A percentile compares a stretch with the other conserved stretches of the same genome.
These are phyloP conservation scores for Exophiala aquamarina DNA, from an alignment of 2,329 filamentous ascomycete genomes.

Conservation along the genomic window DNA sequence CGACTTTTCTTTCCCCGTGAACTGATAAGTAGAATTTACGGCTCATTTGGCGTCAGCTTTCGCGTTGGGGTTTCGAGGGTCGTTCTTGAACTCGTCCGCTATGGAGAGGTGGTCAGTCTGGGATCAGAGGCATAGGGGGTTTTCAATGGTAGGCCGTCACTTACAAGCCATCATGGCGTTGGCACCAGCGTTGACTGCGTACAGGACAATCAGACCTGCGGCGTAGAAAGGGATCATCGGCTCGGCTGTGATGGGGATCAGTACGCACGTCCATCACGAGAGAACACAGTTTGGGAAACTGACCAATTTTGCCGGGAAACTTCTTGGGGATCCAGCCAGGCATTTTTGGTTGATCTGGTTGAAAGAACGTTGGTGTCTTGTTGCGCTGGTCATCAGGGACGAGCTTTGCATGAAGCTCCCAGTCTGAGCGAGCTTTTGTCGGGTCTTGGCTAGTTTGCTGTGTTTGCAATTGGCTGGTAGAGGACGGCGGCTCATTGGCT, in stretches of 20 bases:
- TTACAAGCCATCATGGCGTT: constrained; percentile 76
- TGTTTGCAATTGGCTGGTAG: constrained; percentile 4
- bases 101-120: constrained; percentile 27
- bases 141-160: constrained; percentile 36
- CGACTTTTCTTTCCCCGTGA: not conserved
- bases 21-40: constrained; percentile 2
- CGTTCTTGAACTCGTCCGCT: constrained; percentile 97
- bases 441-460: constrained; percentile 17
- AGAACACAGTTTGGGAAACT: constrained; percentile 35
- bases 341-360: constrained; percentile 53
- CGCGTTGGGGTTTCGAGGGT: constrained; percentile 72
- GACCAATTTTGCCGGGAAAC: constrained; percentile 76
- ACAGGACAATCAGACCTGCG: constrained; percentile 87
- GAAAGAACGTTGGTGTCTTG: constrained; percentile 9
- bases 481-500: too few species aligned
- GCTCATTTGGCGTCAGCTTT: constrained; percentile 28
- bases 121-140: too few species aligned
- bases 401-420: constrained; percentile 12
- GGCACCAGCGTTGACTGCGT: constrained; percentile 85
- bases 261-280: not conserved
- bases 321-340: constrained; percentile 75
- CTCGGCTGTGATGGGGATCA: constrained; percentile 61
- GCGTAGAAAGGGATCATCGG: constrained; percentile 92
- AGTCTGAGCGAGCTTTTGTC: constrained; percentile 7
- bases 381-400: constrained; percentile 8